Conservation (phyloP, 2,329 filamentous ascomycete species). For the Cladosporium sp. region DNA sequence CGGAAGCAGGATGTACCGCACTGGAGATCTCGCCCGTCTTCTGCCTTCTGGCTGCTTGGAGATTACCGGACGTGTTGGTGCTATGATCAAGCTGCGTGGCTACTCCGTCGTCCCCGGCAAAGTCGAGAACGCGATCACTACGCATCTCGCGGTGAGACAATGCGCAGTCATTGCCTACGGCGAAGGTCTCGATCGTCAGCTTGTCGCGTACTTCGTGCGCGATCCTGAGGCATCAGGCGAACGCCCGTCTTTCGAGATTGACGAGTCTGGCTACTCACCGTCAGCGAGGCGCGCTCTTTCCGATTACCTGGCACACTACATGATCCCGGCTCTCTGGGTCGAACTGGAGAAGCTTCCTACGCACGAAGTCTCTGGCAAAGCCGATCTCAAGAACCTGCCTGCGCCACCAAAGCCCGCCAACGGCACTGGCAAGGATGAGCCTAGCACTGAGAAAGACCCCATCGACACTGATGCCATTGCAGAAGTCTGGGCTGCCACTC, state of each 20-base stretch:
- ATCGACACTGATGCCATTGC: constrained; percentile 68
- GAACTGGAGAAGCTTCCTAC: constrained; percentile 70
- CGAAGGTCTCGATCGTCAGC: constrained; percentile 71
- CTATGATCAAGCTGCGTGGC: constrained; percentile 79
- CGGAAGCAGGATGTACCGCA: constrained; percentile 69
- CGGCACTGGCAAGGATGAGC: constrained; percentile 38
- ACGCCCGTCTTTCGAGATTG: constrained; percentile 64
- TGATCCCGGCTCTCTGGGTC: constrained; percentile 79
- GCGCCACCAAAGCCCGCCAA: constrained; percentile 55
- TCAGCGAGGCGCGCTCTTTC: constrained; percentile 65
- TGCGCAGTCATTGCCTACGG: constrained; percentile 74
- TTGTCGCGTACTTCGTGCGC: constrained; percentile 74
- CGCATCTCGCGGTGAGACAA: constrained; percentile 67
- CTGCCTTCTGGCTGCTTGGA: constrained; percentile 69
- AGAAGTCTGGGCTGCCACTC: constrained; percentile 69
- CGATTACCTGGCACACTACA: constrained; percentile 73
- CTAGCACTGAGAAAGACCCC: constrained; percentile 56
- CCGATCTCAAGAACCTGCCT: constrained; percentile 71
- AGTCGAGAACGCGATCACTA: constrained; percentile 71
- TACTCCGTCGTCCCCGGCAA: constrained; percentile 77
- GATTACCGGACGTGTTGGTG: constrained; percentile 73
- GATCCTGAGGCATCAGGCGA: constrained; percentile 61
- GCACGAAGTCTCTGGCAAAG: constrained; percentile 76
- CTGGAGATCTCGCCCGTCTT: constrained; percentile 69
- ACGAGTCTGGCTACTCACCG: constrained; percentile 71